phyloP scores from a whole-genome alignment of 176 grass and related monocot species.

The Carex parvula region DNA sequence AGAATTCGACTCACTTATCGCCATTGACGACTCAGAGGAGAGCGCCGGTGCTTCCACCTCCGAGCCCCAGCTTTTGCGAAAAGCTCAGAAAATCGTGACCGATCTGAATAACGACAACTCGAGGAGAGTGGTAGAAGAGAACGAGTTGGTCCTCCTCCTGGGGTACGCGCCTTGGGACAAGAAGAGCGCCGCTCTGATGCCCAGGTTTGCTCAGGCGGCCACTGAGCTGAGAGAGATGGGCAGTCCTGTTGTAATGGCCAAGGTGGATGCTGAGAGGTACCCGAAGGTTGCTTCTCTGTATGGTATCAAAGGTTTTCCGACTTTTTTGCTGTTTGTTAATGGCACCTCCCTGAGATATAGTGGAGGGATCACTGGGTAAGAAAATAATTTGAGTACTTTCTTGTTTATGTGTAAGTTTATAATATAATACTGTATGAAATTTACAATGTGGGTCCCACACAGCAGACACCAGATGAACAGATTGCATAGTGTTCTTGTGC shows the following conservation, averaged over 20 bases:
- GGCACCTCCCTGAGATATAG: slow-evolving; percentile 54
- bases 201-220: slow-evolving; percentile 82
- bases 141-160: slow-evolving; percentile 64
- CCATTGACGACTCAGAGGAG: slow-evolving; percentile 72
- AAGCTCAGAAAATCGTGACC: slow-evolving; percentile 76
- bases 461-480: neutral
- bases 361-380: slow-evolving; percentile 85
- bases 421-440: neutral
- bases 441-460: neutral
- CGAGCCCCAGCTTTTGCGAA: slow-evolving; percentile 48
- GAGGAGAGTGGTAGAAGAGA: slow-evolving; percentile 47
- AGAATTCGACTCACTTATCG: slow-evolving; percentile 71
- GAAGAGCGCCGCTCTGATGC: slow-evolving; percentile 91
- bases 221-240: slow-evolving; percentile 69
- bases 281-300: slow-evolving; percentile 62
- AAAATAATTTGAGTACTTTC: neutral
- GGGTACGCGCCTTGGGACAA: slow-evolving; percentile 90
- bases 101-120: slow-evolving; percentile 85
- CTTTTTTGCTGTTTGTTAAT: slow-evolving; percentile 81
- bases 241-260: slow-evolving; percentile 62
- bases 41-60: neutral
- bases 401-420: neutral
- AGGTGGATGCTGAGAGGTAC: slow-evolving; percentile 85
- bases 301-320: slow-evolving; percentile 79
- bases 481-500: neutral